Percentiles rank a stretch among this genome's conserved stretches.
phyloP scores from a whole-genome alignment of 805 yeast genomes.

The Yamadazyma scolyti region DNA sequence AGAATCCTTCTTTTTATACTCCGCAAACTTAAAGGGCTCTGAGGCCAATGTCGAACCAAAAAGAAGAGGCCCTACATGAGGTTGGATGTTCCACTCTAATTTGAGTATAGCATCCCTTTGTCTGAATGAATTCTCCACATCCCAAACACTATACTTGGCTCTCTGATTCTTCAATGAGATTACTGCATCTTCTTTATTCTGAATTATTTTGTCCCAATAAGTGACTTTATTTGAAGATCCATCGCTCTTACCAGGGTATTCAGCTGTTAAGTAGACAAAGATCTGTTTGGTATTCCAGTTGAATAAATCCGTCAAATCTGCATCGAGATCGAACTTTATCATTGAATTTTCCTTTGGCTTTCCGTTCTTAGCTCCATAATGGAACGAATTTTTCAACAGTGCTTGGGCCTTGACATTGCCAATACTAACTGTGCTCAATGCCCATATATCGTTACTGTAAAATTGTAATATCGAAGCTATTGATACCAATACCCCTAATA shows the following conservation, averaged over 20 bases:
- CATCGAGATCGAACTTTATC: slow-evolving; percentile 66
- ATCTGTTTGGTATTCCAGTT: slow-evolving; percentile 97
- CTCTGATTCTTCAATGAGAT: slow-evolving; percentile 49
- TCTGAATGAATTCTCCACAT: slow-evolving; percentile 58
- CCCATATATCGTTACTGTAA: slow-evolving; percentile 41
- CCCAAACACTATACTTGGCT: slow-evolving; percentile 87
- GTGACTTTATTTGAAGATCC: slow-evolving; percentile 64
- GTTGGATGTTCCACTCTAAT: slow-evolving; percentile 91
- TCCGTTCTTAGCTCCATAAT: slow-evolving; percentile 64
- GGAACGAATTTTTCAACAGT: slow-evolving; percentile 50
- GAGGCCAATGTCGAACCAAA: slow-evolving; percentile 52
- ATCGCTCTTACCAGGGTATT: slow-evolving; percentile 52
- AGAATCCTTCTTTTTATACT: slow-evolving; percentile 4
- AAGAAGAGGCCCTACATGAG: slow-evolving; percentile 75
- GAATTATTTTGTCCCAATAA: slow-evolving; percentile 87
- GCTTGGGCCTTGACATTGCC: slow-evolving; percentile 35
- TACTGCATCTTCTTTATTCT: slow-evolving; percentile 53
- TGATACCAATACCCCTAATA: slow-evolving; percentile 46
- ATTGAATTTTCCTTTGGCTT: slow-evolving; percentile 74
- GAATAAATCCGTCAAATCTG: slow-evolving; percentile 75
- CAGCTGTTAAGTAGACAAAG: slow-evolving; percentile 87
- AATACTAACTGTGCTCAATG: slow-evolving; percentile 32
- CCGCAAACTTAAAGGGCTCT: slow-evolving; percentile 29
- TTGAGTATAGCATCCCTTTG: slow-evolving; percentile 64
- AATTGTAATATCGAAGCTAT: slow-evolving; percentile 49